Evolutionary conservation across 768 basidiomycete species (phyloP), one percentile per base, ranked within the genome.

Genomic region (Russula sp.): DNA sequence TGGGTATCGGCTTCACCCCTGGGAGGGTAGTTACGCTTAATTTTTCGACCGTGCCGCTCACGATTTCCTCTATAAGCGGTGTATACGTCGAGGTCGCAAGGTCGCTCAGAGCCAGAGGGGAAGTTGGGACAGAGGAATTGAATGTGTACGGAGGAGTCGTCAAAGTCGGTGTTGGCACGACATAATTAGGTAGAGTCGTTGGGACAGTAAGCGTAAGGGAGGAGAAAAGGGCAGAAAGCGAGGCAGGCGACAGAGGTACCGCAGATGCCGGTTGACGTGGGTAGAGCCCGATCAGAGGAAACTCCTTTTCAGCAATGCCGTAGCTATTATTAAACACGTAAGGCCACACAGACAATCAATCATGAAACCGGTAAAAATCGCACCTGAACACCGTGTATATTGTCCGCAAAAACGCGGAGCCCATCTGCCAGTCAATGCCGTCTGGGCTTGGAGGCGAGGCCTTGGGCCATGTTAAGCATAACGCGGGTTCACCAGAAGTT

Each of bases 371-470:
- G 46, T 26, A 20, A 26, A 38, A 57, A 61, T 10, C 18, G 60
- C 67, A 88, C 90, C 87, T 90, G 79, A 83, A 92, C 46, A 92
- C 78, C 5, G 88, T 86, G 72, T 92, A 92, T 0, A 92, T 89
- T 2, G 88, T 89, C 38, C 85, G 80, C 60, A 92, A 70, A 72
- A 92, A 92, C 0, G 86, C 79, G 1, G 81, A 73, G 24, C 88
- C 89, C 55, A 92, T 78, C 73, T 91, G 88, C 90, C 90, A 92
- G 70, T 92, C 90, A 58, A 92, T 80, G 16, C 88, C 90, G 73
- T 91, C 87, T 16, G 84, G 66, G 62, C 79, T 87, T 0, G 89
- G 90, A 9, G 84, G 79, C 22, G 77, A 74, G 5, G 88, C 89
- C 67, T 75, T 78, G 0, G 89, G 90, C 90, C 90, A 92, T 28